Percentiles rank a stretch among this genome's conserved stretches.
Evolutionary conservation across 2,329 filamentous ascomycete genomes (phyloP).

Genomic region (Arthroderma sp.): DNA sequence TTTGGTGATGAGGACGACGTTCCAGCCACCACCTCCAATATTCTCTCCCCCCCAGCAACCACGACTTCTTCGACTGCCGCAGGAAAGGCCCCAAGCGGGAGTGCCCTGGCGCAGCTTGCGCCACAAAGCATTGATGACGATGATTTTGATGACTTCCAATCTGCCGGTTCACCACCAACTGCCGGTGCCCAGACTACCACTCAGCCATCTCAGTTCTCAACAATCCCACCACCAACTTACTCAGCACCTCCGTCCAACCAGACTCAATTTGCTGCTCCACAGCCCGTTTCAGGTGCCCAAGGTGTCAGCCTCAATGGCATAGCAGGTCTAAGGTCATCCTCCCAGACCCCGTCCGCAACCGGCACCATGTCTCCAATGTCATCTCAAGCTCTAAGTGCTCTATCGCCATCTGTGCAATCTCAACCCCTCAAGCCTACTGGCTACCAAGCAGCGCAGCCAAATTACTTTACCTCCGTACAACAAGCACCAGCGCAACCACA

Average conservation of each 20-base stretch:
- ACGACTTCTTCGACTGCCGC: slow-evolving; percentile 26
- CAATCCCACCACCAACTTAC: slow-evolving; percentile 34
- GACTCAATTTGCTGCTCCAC: slow-evolving; percentile 65
- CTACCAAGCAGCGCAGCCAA: slow-evolving; percentile 69
- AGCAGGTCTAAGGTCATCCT: slow-evolving; percentile 66
- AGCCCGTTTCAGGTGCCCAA: slow-evolving; percentile 73
- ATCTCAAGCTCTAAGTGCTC: slow-evolving; percentile 37
- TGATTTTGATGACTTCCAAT: slow-evolving; percentile 97
- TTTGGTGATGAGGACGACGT: slow-evolving; percentile 65
- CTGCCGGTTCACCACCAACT: slow-evolving; percentile 49
- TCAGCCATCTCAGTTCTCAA: slow-evolving; percentile 24
- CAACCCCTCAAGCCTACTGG: slow-evolving; percentile 43
- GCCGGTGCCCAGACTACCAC: slow-evolving; percentile 30
- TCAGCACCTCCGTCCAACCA: slow-evolving; percentile 33
- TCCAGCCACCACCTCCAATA: slow-evolving; percentile 34
- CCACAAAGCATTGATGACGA: slow-evolving; percentile 55
- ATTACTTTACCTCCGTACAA: slow-evolving; percentile 82
- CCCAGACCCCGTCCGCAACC: slow-evolving; percentile 49
- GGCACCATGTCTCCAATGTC: slow-evolving; percentile 48
- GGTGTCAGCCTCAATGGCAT: slow-evolving; percentile 69
- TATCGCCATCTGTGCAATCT: slow-evolving; percentile 30
- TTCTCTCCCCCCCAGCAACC: slow-evolving; percentile 23
- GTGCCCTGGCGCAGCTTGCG: slow-evolving; percentile 36
- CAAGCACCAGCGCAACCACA: slow-evolving; percentile 23
- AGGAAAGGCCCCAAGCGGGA: slow-evolving; percentile 34